A percentile compares a stretch with the other conserved stretches of the same genome.
These are phyloP conservation scores for Anthracocystis setariae DNA, from an alignment of 1,284 basidiomycete species.

Conservation along the genomic window DNA sequence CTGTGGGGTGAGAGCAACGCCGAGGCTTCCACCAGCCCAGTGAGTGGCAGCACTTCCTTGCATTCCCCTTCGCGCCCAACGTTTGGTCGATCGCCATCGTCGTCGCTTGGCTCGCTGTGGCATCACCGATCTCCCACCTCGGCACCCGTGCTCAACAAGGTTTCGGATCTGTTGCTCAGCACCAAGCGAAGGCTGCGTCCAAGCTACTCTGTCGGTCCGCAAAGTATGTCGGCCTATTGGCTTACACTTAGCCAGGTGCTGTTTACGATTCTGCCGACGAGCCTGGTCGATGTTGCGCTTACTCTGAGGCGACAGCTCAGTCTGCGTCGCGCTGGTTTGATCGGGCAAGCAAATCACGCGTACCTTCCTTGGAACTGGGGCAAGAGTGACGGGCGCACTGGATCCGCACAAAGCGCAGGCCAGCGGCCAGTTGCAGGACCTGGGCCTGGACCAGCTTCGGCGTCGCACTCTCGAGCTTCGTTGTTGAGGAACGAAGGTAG, in stretches of 20 bases:
- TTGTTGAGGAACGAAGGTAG: slow-evolving; percentile 15
- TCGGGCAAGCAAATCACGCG: slow-evolving; percentile 48
- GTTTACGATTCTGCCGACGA: slow-evolving; percentile 38
- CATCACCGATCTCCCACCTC: slow-evolving; percentile 47
- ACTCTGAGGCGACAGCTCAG: slow-evolving; percentile 41
- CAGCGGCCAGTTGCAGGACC: slow-evolving; percentile 33
- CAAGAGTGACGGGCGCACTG: slow-evolving; percentile 5
- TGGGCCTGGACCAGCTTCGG: slow-evolving; percentile 51
- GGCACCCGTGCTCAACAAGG: slow-evolving; percentile 47
- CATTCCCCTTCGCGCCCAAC: slow-evolving; percentile 29
- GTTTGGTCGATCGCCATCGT: slow-evolving; percentile 43
- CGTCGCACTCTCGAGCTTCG: slow-evolving; percentile 46
- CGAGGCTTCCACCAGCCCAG: slow-evolving; percentile 12
- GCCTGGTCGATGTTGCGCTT: slow-evolving; percentile 41
- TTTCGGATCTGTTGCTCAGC: slow-evolving; percentile 43
- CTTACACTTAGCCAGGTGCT: slow-evolving; percentile 41
- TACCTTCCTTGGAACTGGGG: slow-evolving; percentile 43
- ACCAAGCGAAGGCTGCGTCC: slow-evolving; percentile 43
- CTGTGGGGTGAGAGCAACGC: slow-evolving; percentile 23
- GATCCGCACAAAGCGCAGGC: slow-evolving; percentile 1
- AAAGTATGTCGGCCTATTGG: slow-evolving; percentile 38
- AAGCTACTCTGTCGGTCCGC: slow-evolving; percentile 43
- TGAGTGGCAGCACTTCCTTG: slow-evolving; percentile 10
- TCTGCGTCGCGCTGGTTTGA: slow-evolving; percentile 33
- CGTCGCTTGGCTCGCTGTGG: slow-evolving; percentile 42